Evolutionary conservation across 495 filamentous ascomycete species (phyloP).

Genomic region (Podospora tetraspora): DNA sequence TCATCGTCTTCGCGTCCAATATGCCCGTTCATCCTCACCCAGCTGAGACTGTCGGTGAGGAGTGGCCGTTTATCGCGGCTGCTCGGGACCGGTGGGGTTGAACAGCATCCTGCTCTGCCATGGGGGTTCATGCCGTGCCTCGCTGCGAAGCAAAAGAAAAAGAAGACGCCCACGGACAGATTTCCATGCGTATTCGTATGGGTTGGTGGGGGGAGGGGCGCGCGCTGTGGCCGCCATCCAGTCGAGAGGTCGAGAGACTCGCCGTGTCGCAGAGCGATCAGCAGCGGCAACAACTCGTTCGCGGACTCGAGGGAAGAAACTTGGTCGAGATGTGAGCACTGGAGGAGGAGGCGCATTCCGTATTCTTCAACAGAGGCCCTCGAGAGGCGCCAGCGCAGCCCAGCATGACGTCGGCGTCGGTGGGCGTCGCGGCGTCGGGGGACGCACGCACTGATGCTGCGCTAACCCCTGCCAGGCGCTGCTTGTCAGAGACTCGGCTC

Average conservation of each 20-base stretch:
- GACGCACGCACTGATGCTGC: background rate
- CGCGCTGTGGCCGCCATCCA: background rate
- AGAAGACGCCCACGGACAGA: background rate
- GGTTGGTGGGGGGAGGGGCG: background rate
- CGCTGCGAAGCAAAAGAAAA: background rate
- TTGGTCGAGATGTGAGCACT: background rate
- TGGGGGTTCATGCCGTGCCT: conserved; percentile 11
- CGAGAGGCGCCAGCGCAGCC: conserved; percentile 15
- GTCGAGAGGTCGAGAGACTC: background rate
- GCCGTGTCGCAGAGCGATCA: background rate
- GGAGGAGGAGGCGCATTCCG: background rate
- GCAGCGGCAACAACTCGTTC: background rate
- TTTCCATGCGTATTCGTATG: conserved; percentile 1
- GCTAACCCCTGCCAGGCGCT: conserved; percentile 1
- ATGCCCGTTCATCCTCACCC: background rate
- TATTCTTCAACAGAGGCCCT: conserved; percentile 1
- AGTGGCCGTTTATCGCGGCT: conserved; percentile 8
- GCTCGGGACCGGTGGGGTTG: conserved; percentile 8
- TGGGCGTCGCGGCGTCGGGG: background rate
- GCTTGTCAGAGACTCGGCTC: conserved; percentile 11
- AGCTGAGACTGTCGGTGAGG: background rate
- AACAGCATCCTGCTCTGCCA: conserved; percentile 10
- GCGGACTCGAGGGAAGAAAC: background rate
- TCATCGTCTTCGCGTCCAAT: background rate
- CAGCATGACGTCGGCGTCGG: conserved; percentile 16